These are phyloP conservation scores for Stipa capillata DNA, from an alignment of 176 grass and related monocot species.

Conservation along the genomic window DNA sequence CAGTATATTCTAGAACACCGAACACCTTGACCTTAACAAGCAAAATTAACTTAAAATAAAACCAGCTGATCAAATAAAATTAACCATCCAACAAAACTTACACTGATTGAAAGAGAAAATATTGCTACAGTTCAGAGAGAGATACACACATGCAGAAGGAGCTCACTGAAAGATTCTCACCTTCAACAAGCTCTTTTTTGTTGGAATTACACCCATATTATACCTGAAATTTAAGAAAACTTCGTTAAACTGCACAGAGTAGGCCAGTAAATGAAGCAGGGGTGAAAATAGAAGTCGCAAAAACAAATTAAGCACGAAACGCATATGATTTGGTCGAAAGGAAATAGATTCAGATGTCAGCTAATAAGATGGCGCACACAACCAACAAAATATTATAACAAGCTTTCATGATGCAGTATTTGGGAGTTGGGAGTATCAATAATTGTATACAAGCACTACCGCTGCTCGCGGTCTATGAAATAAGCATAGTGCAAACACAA, in stretches of 20 bases:
- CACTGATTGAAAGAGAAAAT: background rate
- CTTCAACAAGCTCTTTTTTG: conserved; percentile 67
- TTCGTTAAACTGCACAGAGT: background rate
- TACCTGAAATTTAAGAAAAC: conserved; percentile 44
- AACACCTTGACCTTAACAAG: too few relatives aligned
- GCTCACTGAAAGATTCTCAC: conserved; percentile 64
- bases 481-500: too few relatives aligned
- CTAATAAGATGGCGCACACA: background rate
- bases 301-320: background rate
- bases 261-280: background rate
- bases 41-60: too few relatives aligned
- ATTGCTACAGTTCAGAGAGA: background rate
- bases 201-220: conserved; percentile 75
- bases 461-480: too few relatives aligned
- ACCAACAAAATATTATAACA: background rate
- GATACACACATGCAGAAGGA: conserved; percentile 59
- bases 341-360: background rate
- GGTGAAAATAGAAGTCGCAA: background rate
- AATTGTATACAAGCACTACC: too few relatives aligned
- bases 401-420: background rate
- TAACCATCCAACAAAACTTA: background rate
- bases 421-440: background rate
- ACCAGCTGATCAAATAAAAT: background rate
- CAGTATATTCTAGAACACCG: too few relatives aligned
- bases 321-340: background rate